phyloP scores from a whole-genome alignment of 768 basidiomycete species.

The Rhodosporidiobolus odoratus region DNA sequence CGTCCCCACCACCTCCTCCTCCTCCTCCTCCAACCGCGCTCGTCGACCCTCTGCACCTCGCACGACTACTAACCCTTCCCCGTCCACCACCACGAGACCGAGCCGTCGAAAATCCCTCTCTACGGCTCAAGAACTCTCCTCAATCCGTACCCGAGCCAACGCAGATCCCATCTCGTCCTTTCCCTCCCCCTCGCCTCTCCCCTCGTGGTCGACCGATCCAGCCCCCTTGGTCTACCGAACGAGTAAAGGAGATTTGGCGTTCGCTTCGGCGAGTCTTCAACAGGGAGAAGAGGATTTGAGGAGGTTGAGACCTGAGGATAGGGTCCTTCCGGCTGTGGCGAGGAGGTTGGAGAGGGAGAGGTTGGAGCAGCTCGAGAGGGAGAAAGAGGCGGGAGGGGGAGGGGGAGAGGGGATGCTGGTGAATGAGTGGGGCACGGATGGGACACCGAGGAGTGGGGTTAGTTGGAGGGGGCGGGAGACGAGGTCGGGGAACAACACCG shows the following conservation, averaged over 20 bases:
- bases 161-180: neutral
- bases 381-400: neutral
- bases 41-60: neutral
- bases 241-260: conserved; percentile 13
- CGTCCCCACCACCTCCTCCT: neutral
- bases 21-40: neutral
- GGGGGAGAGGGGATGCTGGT: neutral
- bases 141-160: neutral
- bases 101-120: conserved; percentile 9
- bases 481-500: too few species aligned
- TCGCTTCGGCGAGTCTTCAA: neutral
- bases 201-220: neutral
- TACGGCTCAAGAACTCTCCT: conserved; percentile 15
- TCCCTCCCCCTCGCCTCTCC: neutral
- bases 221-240: conserved; percentile 20
- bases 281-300: neutral
- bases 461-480: neutral
- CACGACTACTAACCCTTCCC: neutral
- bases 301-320: neutral
- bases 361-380: neutral
- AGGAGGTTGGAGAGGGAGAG: conserved; percentile 12
- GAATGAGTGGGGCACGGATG: conserved; percentile 11
- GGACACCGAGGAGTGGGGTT: conserved; percentile 12
- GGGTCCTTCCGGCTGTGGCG: conserved; percentile 22
- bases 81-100: neutral